Evolutionary conservation across 2,329 filamentous ascomycete genomes (phyloP).

Genomic region (Chlorencoelia australis): DNA sequence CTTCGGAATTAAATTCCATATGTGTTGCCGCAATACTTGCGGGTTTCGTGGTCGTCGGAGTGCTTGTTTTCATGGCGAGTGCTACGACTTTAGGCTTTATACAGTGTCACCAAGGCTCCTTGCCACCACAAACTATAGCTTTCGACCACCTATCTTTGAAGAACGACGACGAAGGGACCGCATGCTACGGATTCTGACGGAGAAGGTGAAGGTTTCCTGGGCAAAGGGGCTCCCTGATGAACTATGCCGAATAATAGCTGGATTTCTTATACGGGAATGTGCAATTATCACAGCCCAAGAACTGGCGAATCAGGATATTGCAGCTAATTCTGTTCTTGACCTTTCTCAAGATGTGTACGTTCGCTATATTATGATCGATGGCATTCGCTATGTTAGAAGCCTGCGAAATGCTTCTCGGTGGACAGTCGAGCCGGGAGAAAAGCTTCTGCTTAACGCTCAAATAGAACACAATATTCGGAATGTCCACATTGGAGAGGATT

Average conservation of each 20-base stretch:
- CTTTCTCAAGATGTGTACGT: constrained; percentile 4
- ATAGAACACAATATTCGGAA: constrained; percentile 1
- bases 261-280: constrained; percentile 3
- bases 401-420: constrained; percentile 2
- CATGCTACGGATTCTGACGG: constrained; percentile 3
- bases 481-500: constrained; percentile 1
- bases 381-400: constrained; percentile 4
- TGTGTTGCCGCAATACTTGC: constrained; percentile 1
- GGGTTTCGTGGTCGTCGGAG: not conserved
- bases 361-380: constrained; percentile 3
- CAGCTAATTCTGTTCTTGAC: constrained; percentile 3
- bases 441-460: constrained; percentile 2
- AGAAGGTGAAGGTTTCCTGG: constrained; percentile 3
- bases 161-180: not conserved
- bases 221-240: constrained; percentile 3
- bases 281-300: constrained; percentile 4
- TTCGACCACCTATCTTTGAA: constrained; percentile 1
- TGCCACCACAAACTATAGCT: constrained; percentile 1
- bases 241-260: constrained; percentile 3
- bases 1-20: constrained; percentile 1
- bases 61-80: constrained; percentile 1
- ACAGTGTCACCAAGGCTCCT: constrained; percentile 1
- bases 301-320: constrained; percentile 1
- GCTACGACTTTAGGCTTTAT: constrained; percentile 1
- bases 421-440: constrained; percentile 1